Evolutionary conservation across 2,329 filamentous ascomycete genomes (phyloP).

Genomic region (Lasiodiplodia citricola): DNA sequence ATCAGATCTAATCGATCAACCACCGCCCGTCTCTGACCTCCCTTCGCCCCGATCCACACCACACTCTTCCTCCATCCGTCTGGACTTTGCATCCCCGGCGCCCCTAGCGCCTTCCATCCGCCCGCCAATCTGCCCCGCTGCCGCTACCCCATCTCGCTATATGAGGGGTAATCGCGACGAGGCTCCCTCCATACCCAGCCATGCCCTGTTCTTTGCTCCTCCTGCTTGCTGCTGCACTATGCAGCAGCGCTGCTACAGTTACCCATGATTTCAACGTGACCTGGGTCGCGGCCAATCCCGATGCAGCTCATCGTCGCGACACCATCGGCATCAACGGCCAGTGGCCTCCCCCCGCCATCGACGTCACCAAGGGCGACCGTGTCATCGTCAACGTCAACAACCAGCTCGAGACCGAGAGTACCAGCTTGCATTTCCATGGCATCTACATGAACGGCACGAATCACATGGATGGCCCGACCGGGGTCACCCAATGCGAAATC

Average conservation of each 20-base stretch:
- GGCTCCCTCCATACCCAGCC: not conserved
- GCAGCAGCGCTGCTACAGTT: conserved; percentile 41
- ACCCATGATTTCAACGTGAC: conserved; percentile 59
- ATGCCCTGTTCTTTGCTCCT: conserved; percentile 14
- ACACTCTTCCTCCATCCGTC: not conserved
- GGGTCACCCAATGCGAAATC: conserved; percentile 64
- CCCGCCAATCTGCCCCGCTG: not conserved
- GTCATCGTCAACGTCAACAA: conserved; percentile 74
- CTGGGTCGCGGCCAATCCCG: conserved; percentile 62
- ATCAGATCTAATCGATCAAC: conserved; percentile 25
- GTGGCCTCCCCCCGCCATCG: conserved; percentile 75
- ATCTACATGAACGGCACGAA: conserved; percentile 78
- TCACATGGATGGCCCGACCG: conserved; percentile 74
- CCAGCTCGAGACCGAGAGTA: conserved; percentile 66
- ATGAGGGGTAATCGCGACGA: conserved; percentile 23
- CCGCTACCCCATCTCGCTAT: not conserved
- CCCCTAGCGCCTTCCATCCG: not conserved
- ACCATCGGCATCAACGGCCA: conserved; percentile 74
- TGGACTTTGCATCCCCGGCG: not conserved
- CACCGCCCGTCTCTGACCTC: not conserved
- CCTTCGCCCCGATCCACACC: not conserved
- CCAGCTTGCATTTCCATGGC: conserved; percentile 77
- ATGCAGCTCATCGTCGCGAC: conserved; percentile 56
- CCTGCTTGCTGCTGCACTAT: conserved; percentile 17
- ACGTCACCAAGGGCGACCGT: conserved; percentile 75